Conservation (phyloP, 352 stramenopile genomes). For the Phytophthora niederhauseri region DNA sequence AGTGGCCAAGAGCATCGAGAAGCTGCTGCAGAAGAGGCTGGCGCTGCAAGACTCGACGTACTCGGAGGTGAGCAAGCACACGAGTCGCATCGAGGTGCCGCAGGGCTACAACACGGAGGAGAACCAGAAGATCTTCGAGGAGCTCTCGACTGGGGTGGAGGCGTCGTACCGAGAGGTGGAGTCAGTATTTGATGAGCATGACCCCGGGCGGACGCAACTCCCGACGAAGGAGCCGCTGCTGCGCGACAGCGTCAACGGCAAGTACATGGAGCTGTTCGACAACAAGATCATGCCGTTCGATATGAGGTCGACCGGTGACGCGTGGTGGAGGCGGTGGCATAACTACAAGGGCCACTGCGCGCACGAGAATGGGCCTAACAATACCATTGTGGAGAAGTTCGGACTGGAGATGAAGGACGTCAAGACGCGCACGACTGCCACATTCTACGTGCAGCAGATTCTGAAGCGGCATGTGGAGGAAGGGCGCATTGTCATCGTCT, state of each 20-base stretch:
- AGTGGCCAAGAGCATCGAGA: slow-evolving; percentile 37
- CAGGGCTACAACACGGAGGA: slow-evolving; percentile 16
- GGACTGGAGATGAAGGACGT: slow-evolving; percentile 56
- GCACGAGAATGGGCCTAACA: slow-evolving; percentile 38
- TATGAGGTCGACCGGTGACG: slow-evolving; percentile 34
- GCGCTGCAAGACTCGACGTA: slow-evolving; percentile 28
- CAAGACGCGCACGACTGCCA: slow-evolving; percentile 50
- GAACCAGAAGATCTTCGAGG: slow-evolving; percentile 35
- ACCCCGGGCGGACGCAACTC: slow-evolving; percentile 20
- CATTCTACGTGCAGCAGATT: slow-evolving; percentile 64
- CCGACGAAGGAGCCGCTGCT: slow-evolving; percentile 37
- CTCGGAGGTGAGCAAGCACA: slow-evolving; percentile 30
- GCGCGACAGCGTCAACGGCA: slow-evolving; percentile 42
- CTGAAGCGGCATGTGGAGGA: slow-evolving; percentile 56
- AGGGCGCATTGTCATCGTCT: slow-evolving; percentile 63
- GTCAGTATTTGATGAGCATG: slow-evolving; percentile 32
- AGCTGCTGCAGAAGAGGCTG: slow-evolving; percentile 30
- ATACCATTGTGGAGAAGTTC: slow-evolving; percentile 64
- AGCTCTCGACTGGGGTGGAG: slow-evolving; percentile 34
- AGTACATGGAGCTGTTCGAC: slow-evolving; percentile 53
- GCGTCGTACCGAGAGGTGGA: slow-evolving; percentile 38
- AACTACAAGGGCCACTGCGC: slow-evolving; percentile 37
- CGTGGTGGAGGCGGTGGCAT: slow-evolving; percentile 44
- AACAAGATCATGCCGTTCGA: slow-evolving; percentile 50
- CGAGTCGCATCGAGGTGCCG: slow-evolving; percentile 33